Evolutionary conservation across 2,329 filamentous ascomycete species (phyloP).

Genomic region (Stachybotrys echinatus): DNA sequence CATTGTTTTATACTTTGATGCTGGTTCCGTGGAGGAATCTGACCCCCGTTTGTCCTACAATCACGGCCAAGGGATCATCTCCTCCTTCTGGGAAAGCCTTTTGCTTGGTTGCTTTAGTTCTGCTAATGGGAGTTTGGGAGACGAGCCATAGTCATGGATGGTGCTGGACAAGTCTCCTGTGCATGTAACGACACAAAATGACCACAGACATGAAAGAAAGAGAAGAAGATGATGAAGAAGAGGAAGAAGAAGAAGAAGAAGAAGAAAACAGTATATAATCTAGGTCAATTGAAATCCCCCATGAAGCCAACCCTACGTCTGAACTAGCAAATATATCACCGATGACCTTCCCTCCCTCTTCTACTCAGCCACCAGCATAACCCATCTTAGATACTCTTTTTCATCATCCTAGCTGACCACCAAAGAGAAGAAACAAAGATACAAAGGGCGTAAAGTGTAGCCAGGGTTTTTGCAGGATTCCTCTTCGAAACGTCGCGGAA

Average conservation of each 20-base stretch:
- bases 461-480: not conserved
- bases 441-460: not conserved
- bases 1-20: conserved; percentile 7
- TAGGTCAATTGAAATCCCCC: not conserved
- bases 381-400: not conserved
- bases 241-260: no score
- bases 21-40: not conserved
- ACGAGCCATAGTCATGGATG: not conserved
- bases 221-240: no score
- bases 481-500: not conserved
- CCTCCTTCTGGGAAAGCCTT: no score
- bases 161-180: not conserved
- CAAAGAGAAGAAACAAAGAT: not conserved
- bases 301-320: not conserved
- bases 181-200: not conserved
- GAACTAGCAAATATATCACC: no score
- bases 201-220: not conserved
- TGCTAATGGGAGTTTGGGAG: not conserved
- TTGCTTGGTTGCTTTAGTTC: no score
- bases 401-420: not conserved
- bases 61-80: no score
- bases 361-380: no score
- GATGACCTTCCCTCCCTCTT: no score
- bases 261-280: not conserved
- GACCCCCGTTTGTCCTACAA: no score